A percentile compares a stretch with the other conserved stretches of the same genome.
These are phyloP conservation scores for Acacia concinna DNA, from an alignment of 331 rosid genomes.

Conservation along the genomic window DNA sequence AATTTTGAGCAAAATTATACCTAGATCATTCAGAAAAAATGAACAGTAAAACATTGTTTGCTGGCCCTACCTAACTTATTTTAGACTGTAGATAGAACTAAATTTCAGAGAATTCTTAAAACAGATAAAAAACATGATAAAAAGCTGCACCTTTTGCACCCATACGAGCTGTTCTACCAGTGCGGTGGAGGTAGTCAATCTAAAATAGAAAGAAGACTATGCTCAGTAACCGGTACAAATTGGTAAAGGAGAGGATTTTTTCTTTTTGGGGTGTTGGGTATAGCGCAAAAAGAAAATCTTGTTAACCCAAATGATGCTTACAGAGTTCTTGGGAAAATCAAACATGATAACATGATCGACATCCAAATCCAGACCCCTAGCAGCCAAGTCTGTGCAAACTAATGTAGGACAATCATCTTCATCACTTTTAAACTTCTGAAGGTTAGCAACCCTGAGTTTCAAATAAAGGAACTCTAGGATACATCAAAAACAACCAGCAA, in stretches of 20 bases:
- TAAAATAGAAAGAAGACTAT: slow-evolving; percentile 32
- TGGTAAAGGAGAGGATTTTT: background rate
- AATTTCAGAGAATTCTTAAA: background rate
- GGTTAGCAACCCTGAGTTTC: slow-evolving; percentile 82
- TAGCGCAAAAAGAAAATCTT: background rate
- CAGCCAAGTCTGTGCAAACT: slow-evolving; percentile 97
- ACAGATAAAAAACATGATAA: background rate
- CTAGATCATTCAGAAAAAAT: background rate
- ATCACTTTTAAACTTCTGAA: slow-evolving; percentile 78
- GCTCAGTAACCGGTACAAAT: slow-evolving; percentile 4
- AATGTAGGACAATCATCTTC: slow-evolving; percentile 89
- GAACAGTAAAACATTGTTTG: background rate
- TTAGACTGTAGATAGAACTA: background rate
- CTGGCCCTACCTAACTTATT: background rate
- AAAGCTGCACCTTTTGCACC: slow-evolving; percentile 84
- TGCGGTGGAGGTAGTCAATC: slow-evolving; percentile 98
- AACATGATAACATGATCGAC: slow-evolving; percentile 98
- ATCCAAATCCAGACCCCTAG: slow-evolving; percentile 94
- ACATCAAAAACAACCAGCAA: slow-evolving; percentile 6
- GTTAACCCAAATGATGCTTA: slow-evolving; percentile 40
- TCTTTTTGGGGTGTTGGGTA: background rate
- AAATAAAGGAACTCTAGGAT: slow-evolving; percentile 29
- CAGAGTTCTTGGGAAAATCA: slow-evolving; percentile 92
- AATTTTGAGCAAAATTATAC: background rate
- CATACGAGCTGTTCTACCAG: slow-evolving; percentile 99